These are phyloP conservation scores for Aspergillus quadricinctus DNA, from an alignment of 2,329 filamentous ascomycete species.

Conservation along the genomic window DNA sequence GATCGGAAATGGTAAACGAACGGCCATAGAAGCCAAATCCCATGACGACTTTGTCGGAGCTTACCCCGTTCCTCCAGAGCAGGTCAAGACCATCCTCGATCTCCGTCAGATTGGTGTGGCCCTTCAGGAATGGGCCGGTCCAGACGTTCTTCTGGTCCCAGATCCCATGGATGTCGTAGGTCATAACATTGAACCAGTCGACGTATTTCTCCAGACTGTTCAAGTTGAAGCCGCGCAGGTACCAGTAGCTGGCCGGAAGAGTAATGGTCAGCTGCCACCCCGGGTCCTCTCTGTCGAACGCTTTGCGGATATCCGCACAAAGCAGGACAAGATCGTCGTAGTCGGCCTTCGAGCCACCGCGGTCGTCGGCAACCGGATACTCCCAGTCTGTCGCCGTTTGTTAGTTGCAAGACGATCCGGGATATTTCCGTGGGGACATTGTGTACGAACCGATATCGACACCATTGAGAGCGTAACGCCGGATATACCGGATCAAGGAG, in stretches of 20 bases:
- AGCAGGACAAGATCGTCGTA: slow-evolving; percentile 10
- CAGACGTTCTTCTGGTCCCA: slow-evolving; percentile 8
- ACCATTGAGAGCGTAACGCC: neutral
- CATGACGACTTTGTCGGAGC: slow-evolving; percentile 6
- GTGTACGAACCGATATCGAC: neutral
- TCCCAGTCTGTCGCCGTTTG: slow-evolving; percentile 9
- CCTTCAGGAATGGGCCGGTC: slow-evolving; percentile 3
- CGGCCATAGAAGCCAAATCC: slow-evolving; percentile 10
- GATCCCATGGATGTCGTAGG: slow-evolving; percentile 13
- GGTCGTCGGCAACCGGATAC: slow-evolving; percentile 11
- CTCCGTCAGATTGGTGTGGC: slow-evolving; percentile 14
- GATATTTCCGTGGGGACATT: neutral
- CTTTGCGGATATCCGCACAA: neutral
- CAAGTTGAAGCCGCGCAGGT: slow-evolving; percentile 11
- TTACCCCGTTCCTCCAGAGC: slow-evolving; percentile 11
- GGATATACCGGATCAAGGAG: neutral
- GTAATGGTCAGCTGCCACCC: slow-evolving; percentile 7
- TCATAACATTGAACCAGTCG: slow-evolving; percentile 16
- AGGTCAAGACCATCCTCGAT: slow-evolving; percentile 9
- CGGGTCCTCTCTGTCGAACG: neutral
- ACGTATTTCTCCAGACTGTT: slow-evolving; percentile 7
- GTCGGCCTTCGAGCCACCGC: slow-evolving; percentile 6
- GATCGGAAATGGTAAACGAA: neutral
- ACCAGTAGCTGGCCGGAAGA: slow-evolving; percentile 14
- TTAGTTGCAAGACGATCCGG: neutral